Conservation (phyloP, 179 eudicot genomes). For the Silene noctiflora region DNA sequence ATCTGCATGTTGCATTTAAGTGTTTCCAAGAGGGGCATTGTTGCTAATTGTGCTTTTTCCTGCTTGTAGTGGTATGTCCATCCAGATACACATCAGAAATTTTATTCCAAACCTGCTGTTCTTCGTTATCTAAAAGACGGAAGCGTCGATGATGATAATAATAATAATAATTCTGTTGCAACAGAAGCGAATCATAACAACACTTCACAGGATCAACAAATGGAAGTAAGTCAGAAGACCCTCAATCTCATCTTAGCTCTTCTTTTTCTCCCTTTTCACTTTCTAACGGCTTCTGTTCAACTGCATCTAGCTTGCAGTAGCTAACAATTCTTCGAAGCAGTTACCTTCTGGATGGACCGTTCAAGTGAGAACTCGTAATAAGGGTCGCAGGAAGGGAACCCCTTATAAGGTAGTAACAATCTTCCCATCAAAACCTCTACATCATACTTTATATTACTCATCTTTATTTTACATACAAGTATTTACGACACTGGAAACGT, state of each 20-base stretch:
- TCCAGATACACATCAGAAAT: slow-evolving; percentile 24
- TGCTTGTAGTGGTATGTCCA: slow-evolving; percentile 34
- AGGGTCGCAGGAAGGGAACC: slow-evolving; percentile 38
- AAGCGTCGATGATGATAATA: slow-evolving; percentile 14
- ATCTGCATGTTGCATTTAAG: neutral
- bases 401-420: slow-evolving; percentile 49
- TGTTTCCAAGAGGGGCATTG: no score
- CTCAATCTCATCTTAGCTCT: slow-evolving; percentile 15
- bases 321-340: slow-evolving; percentile 40
- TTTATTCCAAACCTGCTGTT: slow-evolving; percentile 38
- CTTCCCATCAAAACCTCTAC: neutral
- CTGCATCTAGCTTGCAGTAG: slow-evolving; percentile 28
- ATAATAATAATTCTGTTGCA: neutral
- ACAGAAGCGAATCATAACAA: slow-evolving; percentile 17
- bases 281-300: slow-evolving; percentile 12
- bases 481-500: neutral
- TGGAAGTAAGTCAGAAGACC: slow-evolving; percentile 33
- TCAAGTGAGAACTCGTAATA: slow-evolving; percentile 41
- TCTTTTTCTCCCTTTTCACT: neutral
- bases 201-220: slow-evolving; percentile 24
- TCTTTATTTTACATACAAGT: neutral
- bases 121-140: slow-evolving; percentile 29
- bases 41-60: neutral
- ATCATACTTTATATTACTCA: slow-evolving; percentile 1
- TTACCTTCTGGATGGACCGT: slow-evolving; percentile 69